Conservation (phyloP, 1,284 basidiomycete species). For the Cryptococcus neoformans region DNA sequence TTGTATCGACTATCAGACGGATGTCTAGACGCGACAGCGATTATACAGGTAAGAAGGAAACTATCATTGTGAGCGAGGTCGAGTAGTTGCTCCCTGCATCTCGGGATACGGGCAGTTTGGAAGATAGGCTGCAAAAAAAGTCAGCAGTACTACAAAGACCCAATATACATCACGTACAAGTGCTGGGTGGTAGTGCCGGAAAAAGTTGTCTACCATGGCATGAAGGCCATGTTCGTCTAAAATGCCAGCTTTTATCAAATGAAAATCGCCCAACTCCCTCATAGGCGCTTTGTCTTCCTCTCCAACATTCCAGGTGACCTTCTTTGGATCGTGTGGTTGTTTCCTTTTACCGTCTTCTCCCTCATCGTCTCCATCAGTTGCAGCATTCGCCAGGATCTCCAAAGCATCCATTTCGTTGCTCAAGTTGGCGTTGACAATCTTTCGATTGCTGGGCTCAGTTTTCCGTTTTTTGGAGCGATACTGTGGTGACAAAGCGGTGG, state of each 20-base stretch:
- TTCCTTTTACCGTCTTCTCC: slow-evolving; percentile 5
- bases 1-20: slow-evolving; percentile 28
- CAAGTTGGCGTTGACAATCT: slow-evolving; percentile 47
- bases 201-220: slow-evolving; percentile 41
- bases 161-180: slow-evolving; percentile 32
- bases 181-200: slow-evolving; percentile 45
- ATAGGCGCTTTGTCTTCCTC: slow-evolving; percentile 10
- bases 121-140: slow-evolving; percentile 40
- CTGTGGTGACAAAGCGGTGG: slow-evolving; percentile 18
- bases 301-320: slow-evolving; percentile 17
- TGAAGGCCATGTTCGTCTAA: slow-evolving; percentile 33
- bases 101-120: slow-evolving; percentile 46
- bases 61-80: slow-evolving; percentile 41
- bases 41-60: slow-evolving; percentile 45
- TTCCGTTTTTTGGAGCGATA: slow-evolving; percentile 17
- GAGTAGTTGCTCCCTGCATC: slow-evolving; percentile 38
- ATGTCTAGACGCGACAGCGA: slow-evolving; percentile 47
- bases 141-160: not conserved
- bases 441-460: slow-evolving; percentile 21
- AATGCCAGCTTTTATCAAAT: slow-evolving; percentile 41
- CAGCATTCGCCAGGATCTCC: slow-evolving; percentile 48
- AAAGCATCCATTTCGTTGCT: slow-evolving; percentile 50
- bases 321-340: slow-evolving; percentile 3
- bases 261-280: slow-evolving; percentile 30
- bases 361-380: slow-evolving; percentile 33